Conservation (phyloP, 495 filamentous ascomycete species). For the Trichoderma virens region DNA sequence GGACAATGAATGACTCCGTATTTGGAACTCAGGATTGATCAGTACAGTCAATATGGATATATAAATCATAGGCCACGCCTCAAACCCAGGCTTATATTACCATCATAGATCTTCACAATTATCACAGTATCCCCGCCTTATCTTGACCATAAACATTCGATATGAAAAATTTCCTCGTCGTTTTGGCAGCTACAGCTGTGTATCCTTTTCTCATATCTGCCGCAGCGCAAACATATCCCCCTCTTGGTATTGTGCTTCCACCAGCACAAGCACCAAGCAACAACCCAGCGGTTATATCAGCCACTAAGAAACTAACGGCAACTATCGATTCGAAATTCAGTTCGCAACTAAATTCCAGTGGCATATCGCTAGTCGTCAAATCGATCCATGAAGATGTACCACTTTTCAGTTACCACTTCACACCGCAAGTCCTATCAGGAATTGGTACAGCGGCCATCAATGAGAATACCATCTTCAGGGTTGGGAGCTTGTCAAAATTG, state of each 20-base stretch:
- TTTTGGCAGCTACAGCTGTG: not conserved
- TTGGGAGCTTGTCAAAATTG: constrained; percentile 47
- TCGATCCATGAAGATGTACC: constrained; percentile 28
- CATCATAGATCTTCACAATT: no score
- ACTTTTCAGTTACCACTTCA: constrained; percentile 27
- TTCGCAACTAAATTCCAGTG: constrained; percentile 19
- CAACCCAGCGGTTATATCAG: constrained; percentile 16
- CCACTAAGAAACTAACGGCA: constrained; percentile 12
- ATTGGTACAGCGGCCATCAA: constrained; percentile 28
- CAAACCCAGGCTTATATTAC: no score
- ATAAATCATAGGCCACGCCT: no score
- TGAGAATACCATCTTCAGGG: constrained; percentile 40
- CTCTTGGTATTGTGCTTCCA: constrained; percentile 26
- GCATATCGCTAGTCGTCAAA: constrained; percentile 27
- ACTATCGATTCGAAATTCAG: constrained; percentile 16
- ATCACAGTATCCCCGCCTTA: not conserved
- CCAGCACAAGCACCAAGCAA: constrained; percentile 19
- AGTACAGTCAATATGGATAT: no score
- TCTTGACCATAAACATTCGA: no score
- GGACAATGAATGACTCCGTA: no score
- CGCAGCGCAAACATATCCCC: constrained; percentile 18
- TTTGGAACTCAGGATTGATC: no score
- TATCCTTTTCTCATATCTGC: not conserved
- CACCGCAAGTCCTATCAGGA: constrained; percentile 20
- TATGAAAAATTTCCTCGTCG: not conserved